Base-by-base conservation (phyloP, 2,329 filamentous ascomycete genomes). In the Alternaria ventricosa region DNA sequence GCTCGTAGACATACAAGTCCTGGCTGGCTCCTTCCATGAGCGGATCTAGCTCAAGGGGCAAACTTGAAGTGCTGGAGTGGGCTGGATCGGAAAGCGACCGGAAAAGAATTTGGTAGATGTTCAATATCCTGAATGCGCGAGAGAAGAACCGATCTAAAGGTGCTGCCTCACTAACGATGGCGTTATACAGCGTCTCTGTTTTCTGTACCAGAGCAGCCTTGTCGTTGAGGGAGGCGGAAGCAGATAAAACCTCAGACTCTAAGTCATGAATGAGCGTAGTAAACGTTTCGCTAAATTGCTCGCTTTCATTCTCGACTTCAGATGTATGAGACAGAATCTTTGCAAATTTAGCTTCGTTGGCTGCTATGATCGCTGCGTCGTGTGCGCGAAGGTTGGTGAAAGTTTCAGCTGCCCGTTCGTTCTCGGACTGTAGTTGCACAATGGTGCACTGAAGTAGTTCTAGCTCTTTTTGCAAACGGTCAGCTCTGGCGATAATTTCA, bases 351-450 rank as follows among this genome's bases (percentile, higher is more conserved):
- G 47, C 50, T 13, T 61, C 41, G 8, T 50, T 50, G 7, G 44
- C 53, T 28, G 59, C 51, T 22, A 65, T 53, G 11, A 55, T 45
- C 30, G 45, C 43, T 23, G 41, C 36, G 9, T 64, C 53, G 20
- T 61, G 45, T 28, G 63, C 60, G 3, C 57, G 64, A 18, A 63
- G 50, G 6, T 55, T 22, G 9, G 57, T 51, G 15, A 61, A 60
- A 18, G 55, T 36, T 11, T 69, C 62, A 8, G 36, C 55, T 13
- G 63, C 50, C n/a, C 44, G 46, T 8, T 36, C 51, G 28, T 71
- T 69, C 13, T 73, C 65, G 0, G 64, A 54, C 18, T 61, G 22
- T 11, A 73, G 65, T 20, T 63, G 66, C 30, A 47, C 44, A 23
- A 64, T 62, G 28, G 55, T 30, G 6, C 10, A 47, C 54, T 66